Percentiles rank a stretch among this genome's conserved stretches.
Evolutionary conservation across 495 filamentous ascomycete species (phyloP).

Genomic region (Podospora australis): DNA sequence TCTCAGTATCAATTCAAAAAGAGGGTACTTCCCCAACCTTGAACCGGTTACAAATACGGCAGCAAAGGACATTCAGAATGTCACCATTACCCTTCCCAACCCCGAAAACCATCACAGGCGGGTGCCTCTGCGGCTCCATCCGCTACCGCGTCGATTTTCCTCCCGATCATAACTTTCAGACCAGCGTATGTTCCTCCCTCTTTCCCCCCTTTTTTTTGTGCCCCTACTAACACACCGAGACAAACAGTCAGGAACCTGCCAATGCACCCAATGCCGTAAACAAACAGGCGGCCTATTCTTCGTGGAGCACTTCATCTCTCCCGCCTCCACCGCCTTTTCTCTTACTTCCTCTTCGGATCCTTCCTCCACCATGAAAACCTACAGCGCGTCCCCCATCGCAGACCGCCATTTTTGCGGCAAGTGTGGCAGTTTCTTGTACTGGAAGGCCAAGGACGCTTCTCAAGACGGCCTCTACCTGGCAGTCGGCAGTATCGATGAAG

Average conservation of each 20-base stretch:
- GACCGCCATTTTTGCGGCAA: conserved; percentile 31
- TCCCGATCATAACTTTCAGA: conserved; percentile 28
- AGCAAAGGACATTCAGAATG: no score
- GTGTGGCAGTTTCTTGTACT: conserved; percentile 36
- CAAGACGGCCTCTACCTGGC: conserved; percentile 18
- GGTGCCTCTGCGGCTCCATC: conserved; percentile 34
- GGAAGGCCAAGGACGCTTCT: conserved; percentile 14
- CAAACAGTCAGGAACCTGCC: conserved; percentile 30
- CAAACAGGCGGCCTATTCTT: conserved; percentile 32
- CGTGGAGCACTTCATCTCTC: conserved; percentile 14
- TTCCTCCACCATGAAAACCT: conserved; percentile 23
- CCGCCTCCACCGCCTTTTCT: conserved; percentile 11
- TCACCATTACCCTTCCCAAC: conserved; percentile 18
- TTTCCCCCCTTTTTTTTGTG: no score
- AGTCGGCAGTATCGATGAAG: conserved; percentile 30
- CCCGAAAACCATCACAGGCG: conserved; percentile 32
- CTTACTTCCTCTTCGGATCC: conserved; percentile 10
- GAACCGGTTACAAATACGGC: no score
- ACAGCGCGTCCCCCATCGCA: conserved; percentile 20
- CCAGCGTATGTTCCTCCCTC: conserved; percentile 22
- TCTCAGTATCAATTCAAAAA: no score
- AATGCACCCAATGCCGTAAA: conserved; percentile 37
- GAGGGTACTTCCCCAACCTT: no score
- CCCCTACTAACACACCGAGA: no score
- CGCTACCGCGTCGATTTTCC: conserved; percentile 33